These are phyloP conservation scores for Chlorella sp. DNA, from an alignment of 139 green algal species.

Conservation along the genomic window DNA sequence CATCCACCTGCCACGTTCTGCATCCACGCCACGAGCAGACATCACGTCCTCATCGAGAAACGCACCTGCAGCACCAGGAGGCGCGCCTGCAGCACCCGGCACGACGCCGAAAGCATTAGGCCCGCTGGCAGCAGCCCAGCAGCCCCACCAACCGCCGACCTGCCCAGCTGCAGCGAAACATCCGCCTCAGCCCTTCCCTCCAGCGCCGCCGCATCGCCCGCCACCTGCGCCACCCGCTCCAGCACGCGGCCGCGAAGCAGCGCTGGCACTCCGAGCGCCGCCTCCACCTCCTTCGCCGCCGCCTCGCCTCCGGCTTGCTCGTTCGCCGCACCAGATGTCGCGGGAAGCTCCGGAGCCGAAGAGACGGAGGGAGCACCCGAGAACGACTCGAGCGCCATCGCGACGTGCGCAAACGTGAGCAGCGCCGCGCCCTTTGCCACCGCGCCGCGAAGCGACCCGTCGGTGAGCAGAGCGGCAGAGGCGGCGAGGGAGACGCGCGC, in stretches of 20 bases:
- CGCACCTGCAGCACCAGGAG: slow-evolving; percentile 38
- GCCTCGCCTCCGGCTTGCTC: neutral
- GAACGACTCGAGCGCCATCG: slow-evolving; percentile 16
- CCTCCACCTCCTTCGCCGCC: neutral
- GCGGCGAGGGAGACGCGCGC: slow-evolving; percentile 24
- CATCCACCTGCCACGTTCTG: too few relatives aligned
- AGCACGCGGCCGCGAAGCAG: neutral
- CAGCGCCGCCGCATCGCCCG: neutral
- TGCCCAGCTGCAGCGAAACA: neutral
- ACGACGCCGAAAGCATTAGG: slow-evolving; percentile 29
- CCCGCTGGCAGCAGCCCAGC: slow-evolving; percentile 28
- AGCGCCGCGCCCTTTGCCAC: slow-evolving; percentile 44
- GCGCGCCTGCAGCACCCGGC: slow-evolving; percentile 27
- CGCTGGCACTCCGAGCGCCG: neutral
- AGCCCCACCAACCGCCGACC: neutral
- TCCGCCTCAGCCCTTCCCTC: neutral
- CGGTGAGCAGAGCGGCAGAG: slow-evolving; percentile 31
- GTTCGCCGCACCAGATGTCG: slow-evolving; percentile 4
- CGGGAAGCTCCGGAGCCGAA: neutral
- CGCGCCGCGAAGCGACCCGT: slow-evolving; percentile 27
- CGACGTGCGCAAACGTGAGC: slow-evolving; percentile 24
- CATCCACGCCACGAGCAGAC: too few relatives aligned
- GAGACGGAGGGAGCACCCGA: too few relatives aligned
- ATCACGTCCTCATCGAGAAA: too few relatives aligned
- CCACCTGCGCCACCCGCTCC: neutral